phyloP scores from a whole-genome alignment of 2,329 filamentous ascomycete genomes.

The Ophiostoma australiae region DNA sequence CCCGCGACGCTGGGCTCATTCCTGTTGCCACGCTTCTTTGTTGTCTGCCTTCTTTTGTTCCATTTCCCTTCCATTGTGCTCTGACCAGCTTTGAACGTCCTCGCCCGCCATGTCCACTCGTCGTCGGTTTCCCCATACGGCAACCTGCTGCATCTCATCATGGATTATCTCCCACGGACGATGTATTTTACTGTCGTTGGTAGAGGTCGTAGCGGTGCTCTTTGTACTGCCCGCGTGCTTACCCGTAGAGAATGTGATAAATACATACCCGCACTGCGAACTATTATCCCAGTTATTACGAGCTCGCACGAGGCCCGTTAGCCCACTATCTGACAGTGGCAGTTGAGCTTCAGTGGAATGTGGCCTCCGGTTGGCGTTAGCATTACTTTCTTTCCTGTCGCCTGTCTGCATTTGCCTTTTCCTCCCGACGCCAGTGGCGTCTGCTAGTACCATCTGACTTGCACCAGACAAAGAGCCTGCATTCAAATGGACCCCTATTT shows the following conservation, averaged over 20 bases:
- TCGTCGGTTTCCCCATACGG: not conserved
- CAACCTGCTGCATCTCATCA: not conserved
- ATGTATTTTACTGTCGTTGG: no score
- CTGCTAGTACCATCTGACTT: not conserved
- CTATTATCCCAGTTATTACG: not conserved
- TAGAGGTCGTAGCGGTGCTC: not conserved
- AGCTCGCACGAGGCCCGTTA: not conserved
- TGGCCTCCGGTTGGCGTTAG: not conserved
- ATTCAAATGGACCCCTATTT: not conserved
- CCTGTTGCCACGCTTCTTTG: not conserved
- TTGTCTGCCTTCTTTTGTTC: slow-evolving; percentile 3
- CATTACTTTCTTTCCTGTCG: not conserved
- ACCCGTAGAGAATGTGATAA: not conserved
- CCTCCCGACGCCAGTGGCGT: not conserved
- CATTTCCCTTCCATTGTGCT: not conserved
- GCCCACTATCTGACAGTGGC: not conserved
- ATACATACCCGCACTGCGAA: not conserved
- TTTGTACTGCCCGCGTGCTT: not conserved
- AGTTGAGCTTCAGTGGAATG: not conserved
- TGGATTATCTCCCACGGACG: not conserved
- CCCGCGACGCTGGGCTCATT: not conserved
- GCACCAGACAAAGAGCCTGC: no score
- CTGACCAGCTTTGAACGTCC: not conserved
- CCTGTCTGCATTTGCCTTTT: not conserved
- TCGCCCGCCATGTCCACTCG: not conserved